Base-by-base conservation (phyloP, 2,329 filamentous ascomycete species). In the Cercospora sojina region DNA sequence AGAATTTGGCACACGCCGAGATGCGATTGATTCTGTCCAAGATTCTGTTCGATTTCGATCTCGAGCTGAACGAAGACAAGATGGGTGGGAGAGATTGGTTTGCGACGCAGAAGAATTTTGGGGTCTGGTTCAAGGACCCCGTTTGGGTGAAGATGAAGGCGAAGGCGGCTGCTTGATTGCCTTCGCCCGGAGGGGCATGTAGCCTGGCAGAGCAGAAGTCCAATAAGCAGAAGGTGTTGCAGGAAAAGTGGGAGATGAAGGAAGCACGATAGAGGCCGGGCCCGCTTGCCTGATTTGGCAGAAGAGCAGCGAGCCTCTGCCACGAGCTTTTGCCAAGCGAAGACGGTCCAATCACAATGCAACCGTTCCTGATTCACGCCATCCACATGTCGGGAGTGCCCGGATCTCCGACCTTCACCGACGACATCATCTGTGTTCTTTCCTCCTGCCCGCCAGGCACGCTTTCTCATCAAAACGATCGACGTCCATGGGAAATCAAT, bases 11-110 rank as follows among this genome's bases (percentile, higher is more conserved):
- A 23, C 66, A 58, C 18, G 63, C 64, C 51, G 57, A 64, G 27
- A 66, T 69, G 67, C 31, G 64, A 18, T 27, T 69, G 32, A 62
- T 69, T 13, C 32, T 64, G 0, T 57, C 59, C 35, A 38, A 38
- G 13, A 38, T 38, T n/a, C 13, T 38, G 5, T 38, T 38, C 35
- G 13, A 38, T 3, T 38, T 38, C 35, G 35, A 38, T 38, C 13
- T 38, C 3, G 13, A 38, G 13, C 13, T 38, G 35, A n/a, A 38
- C 1, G 35, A 38, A 7, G 13, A n/a, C 35, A 38, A 38, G 35
- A 38, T 38, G 35, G 35, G 35, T 38, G 35, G 35, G 1, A 38
- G 3, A 2, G 35, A 38, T 2, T 38, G 35, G 35, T 38, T 38
- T 1, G 35, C 35, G 13, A 38, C 35, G 13, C 35, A 38, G 4